Percentiles rank a stretch among this genome's conserved stretches.
Conservation (phyloP, 2,329 filamentous ascomycete genomes). For the Didymosphaeria variabile region DNA sequence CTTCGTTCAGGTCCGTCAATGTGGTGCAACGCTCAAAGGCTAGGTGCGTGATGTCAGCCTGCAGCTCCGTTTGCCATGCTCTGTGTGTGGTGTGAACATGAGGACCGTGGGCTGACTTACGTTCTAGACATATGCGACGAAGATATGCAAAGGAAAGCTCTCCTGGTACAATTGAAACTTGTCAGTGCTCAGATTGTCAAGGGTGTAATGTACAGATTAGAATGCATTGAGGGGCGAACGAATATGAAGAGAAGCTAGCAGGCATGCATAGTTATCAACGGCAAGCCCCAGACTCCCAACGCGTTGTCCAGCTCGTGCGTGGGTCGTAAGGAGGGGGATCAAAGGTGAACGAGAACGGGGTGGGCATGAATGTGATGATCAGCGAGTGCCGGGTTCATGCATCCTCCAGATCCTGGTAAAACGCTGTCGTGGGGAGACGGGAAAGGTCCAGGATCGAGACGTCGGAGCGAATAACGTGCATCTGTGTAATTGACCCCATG, state of each 20-base stretch:
- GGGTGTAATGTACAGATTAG: constrained; percentile 7
- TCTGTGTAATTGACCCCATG: constrained; percentile 32
- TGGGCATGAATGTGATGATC: constrained; percentile 46
- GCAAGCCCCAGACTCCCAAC: constrained; percentile 26
- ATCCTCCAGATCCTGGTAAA: constrained; percentile 37
- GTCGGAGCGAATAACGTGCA: constrained; percentile 37
- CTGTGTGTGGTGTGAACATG: not conserved
- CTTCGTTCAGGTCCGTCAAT: not conserved
- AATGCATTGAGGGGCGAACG: constrained; percentile 17
- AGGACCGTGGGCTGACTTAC: constrained; percentile 25
- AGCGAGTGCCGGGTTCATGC: constrained; percentile 31
- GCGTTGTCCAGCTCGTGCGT: constrained; percentile 36
- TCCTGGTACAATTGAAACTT: constrained; percentile 21
- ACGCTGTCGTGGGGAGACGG: constrained; percentile 38
- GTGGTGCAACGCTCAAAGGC: constrained; percentile 3
- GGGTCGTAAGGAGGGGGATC: constrained; percentile 38
- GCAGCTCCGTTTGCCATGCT: constrained; percentile 9
- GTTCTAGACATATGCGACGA: constrained; percentile 19
- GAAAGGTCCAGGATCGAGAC: constrained; percentile 24
- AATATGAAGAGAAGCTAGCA: constrained; percentile 19
- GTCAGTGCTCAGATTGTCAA: constrained; percentile 11
- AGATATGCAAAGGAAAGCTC: constrained; percentile 15
- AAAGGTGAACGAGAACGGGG: constrained; percentile 27
- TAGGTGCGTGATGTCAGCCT: constrained; percentile 13
- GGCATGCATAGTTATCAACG: constrained; percentile 16